Evolutionary conservation across 169 alveolate species (phyloP).

Genomic region (Babesia bovis): DNA sequence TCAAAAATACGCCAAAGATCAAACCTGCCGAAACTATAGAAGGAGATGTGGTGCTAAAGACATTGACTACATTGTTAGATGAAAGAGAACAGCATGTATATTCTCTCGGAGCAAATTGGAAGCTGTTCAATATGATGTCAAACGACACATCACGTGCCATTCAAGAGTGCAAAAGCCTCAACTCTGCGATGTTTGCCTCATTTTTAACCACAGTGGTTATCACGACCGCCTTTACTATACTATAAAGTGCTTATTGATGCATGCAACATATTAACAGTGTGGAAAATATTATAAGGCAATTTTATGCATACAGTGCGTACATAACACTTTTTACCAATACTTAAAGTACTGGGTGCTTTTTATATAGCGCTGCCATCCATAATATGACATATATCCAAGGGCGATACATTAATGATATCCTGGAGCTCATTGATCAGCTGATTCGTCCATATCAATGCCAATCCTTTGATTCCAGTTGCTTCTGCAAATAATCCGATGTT

Average conservation of each 20-base stretch:
- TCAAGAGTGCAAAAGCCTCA: background rate
- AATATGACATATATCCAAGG: no score
- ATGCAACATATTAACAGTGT: no score
- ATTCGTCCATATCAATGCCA: background rate
- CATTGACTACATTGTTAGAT: background rate
- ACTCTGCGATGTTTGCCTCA: background rate
- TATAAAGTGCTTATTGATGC: background rate
- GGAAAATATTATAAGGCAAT: background rate
- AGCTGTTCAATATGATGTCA: background rate
- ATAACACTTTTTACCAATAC: no score
- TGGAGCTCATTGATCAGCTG: no score
- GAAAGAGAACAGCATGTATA: background rate
- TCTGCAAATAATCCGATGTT: background rate
- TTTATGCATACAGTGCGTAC: background rate
- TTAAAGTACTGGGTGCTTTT: no score
- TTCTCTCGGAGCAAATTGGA: background rate
- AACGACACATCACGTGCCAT: background rate
- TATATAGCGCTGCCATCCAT: no score
- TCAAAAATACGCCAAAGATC: background rate
- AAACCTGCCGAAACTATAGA: background rate
- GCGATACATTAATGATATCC: no score
- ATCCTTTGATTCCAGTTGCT: background rate
- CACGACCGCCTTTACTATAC: background rate
- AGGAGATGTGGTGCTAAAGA: background rate
- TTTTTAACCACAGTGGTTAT: background rate